phyloP scores from a whole-genome alignment of 768 basidiomycete genomes.

The Amanita muscaria region DNA sequence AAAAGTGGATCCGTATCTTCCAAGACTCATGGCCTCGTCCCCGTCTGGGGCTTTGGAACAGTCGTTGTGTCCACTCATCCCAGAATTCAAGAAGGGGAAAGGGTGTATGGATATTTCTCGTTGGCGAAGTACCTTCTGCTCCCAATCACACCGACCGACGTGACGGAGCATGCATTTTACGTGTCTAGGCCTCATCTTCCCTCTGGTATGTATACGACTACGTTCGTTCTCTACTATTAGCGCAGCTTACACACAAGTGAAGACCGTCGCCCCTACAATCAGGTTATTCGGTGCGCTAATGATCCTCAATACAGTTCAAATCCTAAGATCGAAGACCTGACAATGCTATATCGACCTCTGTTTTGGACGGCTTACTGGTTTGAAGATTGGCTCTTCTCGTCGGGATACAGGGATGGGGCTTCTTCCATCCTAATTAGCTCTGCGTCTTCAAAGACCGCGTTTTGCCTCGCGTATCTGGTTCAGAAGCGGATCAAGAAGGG shows the following conservation, averaged over 20 bases:
- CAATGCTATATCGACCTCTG: constrained; percentile 64
- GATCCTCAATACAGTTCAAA: constrained; percentile 48
- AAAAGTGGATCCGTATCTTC: constrained; percentile 24
- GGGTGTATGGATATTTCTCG: constrained; percentile 58
- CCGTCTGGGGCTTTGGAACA: constrained; percentile 68
- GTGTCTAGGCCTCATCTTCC: constrained; percentile 57
- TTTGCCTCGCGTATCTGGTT: constrained; percentile 56
- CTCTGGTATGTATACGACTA: constrained; percentile 30
- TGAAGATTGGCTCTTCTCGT: constrained; percentile 56
- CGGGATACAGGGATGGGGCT: constrained; percentile 40
- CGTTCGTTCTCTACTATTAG: not conserved
- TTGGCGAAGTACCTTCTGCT: constrained; percentile 50
- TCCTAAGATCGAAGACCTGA: constrained; percentile 45
- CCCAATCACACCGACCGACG: constrained; percentile 39
- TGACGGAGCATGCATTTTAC: constrained; percentile 47
- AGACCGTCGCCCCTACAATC: constrained; percentile 65
- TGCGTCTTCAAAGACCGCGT: constrained; percentile 66
- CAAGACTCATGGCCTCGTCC: constrained; percentile 51
- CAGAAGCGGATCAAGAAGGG: constrained; percentile 32
- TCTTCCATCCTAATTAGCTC: constrained; percentile 51
- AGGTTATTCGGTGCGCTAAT: constrained; percentile 46
- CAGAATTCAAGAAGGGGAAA: constrained; percentile 43
- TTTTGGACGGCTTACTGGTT: constrained; percentile 76
- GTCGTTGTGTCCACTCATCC: constrained; percentile 40
- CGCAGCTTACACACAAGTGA: not conserved